These are phyloP conservation scores for Ambrosia artemisiifolia DNA, from an alignment of 129 eudicot genomes.

Conservation along the genomic window DNA sequence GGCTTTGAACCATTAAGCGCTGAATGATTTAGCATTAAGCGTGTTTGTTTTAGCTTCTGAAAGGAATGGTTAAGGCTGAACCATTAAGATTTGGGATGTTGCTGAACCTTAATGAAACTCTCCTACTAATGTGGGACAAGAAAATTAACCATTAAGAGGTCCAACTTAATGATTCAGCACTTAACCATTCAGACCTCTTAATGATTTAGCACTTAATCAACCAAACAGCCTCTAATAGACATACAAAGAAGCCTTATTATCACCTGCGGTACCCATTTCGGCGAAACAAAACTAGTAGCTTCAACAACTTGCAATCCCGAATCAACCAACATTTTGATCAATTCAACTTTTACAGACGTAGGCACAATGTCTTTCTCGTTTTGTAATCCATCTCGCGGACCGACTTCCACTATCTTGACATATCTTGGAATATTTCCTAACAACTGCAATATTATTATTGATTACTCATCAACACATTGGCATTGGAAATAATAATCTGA, in stretches of 20 bases:
- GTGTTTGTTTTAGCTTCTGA: too few relatives aligned
- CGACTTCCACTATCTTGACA: conserved; percentile 93
- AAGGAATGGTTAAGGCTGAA: too few relatives aligned
- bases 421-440: conserved; percentile 49
- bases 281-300: conserved; percentile 92
- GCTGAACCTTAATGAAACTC: too few relatives aligned
- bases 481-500: not conserved
- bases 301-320: conserved; percentile 85
- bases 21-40: too few relatives aligned
- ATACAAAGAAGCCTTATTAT: not conserved
- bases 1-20: too few relatives aligned
- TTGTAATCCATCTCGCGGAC: conserved; percentile 92
- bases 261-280: conserved; percentile 99
- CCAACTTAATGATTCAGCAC: too few relatives aligned
- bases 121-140: too few relatives aligned
- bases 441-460: conserved; percentile 46
- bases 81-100: too few relatives aligned
- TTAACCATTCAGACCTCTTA: too few relatives aligned
- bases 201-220: too few relatives aligned
- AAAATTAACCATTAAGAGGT: too few relatives aligned
- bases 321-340: conserved; percentile 77
- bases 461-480: not conserved
- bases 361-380: conserved; percentile 80
- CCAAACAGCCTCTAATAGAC: too few relatives aligned
- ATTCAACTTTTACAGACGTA: conserved; percentile 67